A percentile compares a stretch with the other conserved stretches of the same genome.
Conservation (phyloP, 345 rosid species). For the Clarkia xantiana region DNA sequence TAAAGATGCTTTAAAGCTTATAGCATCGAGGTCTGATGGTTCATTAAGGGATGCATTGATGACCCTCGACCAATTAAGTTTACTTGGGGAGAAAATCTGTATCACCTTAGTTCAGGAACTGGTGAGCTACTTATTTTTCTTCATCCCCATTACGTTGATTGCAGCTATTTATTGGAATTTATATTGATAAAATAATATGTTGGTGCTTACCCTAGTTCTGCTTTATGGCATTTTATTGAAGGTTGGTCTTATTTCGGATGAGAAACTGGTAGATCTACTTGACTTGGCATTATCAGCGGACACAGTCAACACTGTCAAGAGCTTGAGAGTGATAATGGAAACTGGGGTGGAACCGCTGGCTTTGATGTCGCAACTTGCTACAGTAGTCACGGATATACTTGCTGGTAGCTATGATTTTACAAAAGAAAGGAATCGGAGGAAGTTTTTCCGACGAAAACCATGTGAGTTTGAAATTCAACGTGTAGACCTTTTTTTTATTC, state of each 20-base stretch:
- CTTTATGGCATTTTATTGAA: slow-evolving; percentile 12
- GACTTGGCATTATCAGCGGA: slow-evolving; percentile 98
- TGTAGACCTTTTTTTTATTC: background rate
- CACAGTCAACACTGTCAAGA: slow-evolving; percentile 94
- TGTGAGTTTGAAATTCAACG: slow-evolving; percentile 28
- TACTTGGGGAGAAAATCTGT: slow-evolving; percentile 81
- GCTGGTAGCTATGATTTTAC: slow-evolving; percentile 83
- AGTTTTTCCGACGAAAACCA: slow-evolving; percentile 66
- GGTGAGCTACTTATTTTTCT: slow-evolving; percentile 27
- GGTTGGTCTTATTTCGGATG: slow-evolving; percentile 96
- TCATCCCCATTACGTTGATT: background rate
- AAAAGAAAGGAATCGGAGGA: slow-evolving; percentile 55
- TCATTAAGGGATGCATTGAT: slow-evolving; percentile 91
- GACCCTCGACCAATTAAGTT: slow-evolving; percentile 87
- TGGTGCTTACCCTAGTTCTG: background rate
- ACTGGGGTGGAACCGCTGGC: slow-evolving; percentile 88
- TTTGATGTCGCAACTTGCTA: slow-evolving; percentile 97
- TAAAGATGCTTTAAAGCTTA: slow-evolving; percentile 71
- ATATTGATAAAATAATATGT: background rate
- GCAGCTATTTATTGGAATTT: background rate
- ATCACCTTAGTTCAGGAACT: slow-evolving; percentile 84
- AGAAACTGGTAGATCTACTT: slow-evolving; percentile 93
- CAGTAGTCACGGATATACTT: slow-evolving; percentile 84
- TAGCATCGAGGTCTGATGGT: slow-evolving; percentile 95
- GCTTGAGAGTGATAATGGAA: slow-evolving; percentile 80